Base-by-base conservation (phyloP, 495 filamentous ascomycete genomes). In the Podospora pseudoanserina region DNA sequence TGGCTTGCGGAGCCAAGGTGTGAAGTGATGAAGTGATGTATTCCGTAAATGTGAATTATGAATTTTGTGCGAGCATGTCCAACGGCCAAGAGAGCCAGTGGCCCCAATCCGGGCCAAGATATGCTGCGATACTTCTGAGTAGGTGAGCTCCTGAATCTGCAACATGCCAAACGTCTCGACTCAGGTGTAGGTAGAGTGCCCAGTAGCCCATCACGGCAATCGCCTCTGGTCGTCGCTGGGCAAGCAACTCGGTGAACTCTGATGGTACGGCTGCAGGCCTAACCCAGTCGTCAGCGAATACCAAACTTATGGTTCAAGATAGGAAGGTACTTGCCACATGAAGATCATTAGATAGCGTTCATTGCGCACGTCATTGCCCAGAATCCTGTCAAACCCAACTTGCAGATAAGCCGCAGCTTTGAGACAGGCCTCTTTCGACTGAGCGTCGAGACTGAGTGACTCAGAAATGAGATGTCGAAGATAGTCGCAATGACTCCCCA, bases 91-190 rank as follows among this genome's bases (percentile, higher is more conserved):
- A 53, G 19, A 78, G 26, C 70, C 71, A 78, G 5, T 71, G 39
- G 11, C 68, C 57, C 80, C 77, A 81, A 13, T 66, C 68, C 0
- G 73, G 70, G 0, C 76, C 78, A 9, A 83, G 73, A 69, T 78
- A 74, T 11, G 71, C 64, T 32, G 68, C 70, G 67, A 84, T 74
- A 56, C 78, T 76, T 54, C 63, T 67, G 64, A 82, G 64, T 2
- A 83, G 63, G 53, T 79, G 72, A n/a, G 60, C 61, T 27, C 78
- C 78, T 0, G 78, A 70, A 55, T 71, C 73, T 5, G 68, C 72
- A 53, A 79, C 70, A 62, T 78, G 72, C 76, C 76, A 78, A 39
- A 75, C n/a, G 11, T 66, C 63, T 55, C 72, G 65, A n/a, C 71
- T 71, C 55, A 68, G 71, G 66, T 79, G 73, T 20, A 79, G 70